These are phyloP conservation scores for Linnemannia zychae DNA, from an alignment of 192 early-diverging fungal genomes.

Conservation along the genomic window DNA sequence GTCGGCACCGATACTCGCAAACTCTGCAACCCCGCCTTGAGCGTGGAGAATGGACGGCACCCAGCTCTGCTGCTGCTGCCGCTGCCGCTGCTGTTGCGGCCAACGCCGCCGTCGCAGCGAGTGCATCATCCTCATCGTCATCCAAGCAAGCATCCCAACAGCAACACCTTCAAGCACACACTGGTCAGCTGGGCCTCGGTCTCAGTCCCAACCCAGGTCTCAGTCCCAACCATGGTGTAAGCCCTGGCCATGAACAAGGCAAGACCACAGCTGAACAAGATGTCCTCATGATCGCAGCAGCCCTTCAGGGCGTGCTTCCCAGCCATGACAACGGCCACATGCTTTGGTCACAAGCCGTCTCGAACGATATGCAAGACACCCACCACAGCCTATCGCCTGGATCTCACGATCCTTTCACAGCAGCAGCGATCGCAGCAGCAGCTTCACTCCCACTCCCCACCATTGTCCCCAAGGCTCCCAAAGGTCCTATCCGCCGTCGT, in stretches of 20 bases:
- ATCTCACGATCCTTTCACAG: constrained; percentile 20
- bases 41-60: constrained; percentile 54
- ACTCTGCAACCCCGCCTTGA: constrained; percentile 52
- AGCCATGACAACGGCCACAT: constrained; percentile 8
- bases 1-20: constrained; percentile 53
- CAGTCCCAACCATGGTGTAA: neutral
- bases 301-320: constrained; percentile 45
- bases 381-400: constrained; percentile 1
- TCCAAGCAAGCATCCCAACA: constrained; percentile 14
- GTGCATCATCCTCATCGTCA: constrained; percentile 6
- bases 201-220: constrained; percentile 15
- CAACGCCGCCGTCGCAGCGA: constrained; percentile 41
- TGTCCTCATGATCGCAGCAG: constrained; percentile 42
- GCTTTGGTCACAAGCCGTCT: constrained; percentile 44
- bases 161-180: constrained; percentile 19
- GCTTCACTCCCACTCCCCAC: constrained; percentile 32
- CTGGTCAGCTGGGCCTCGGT: constrained; percentile 2
- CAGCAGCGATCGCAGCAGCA: constrained; percentile 22
- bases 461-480: constrained; percentile 39
- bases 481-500: constrained; percentile 52
- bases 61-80: constrained; percentile 48
- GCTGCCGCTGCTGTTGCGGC: constrained; percentile 51
- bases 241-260: constrained; percentile 3
- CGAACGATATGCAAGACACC: constrained; percentile 9
- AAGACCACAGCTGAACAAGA: constrained; percentile 37